Conservation (phyloP, 2,329 filamentous ascomycete genomes). For the Chaetomiaceae sp. region DNA sequence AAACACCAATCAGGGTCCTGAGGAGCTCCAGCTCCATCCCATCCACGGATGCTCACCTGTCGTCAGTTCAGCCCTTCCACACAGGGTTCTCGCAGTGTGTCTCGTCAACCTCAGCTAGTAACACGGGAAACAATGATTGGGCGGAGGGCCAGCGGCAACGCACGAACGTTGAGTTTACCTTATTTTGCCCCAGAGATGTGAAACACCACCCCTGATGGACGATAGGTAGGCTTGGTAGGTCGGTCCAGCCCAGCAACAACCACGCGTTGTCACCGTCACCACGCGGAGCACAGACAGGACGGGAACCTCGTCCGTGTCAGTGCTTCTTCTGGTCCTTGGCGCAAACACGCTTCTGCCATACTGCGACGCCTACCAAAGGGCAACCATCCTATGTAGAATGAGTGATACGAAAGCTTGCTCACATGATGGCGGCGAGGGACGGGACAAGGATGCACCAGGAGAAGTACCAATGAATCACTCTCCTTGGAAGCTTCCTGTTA, state of each 20-base stretch:
- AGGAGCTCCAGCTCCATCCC: slow-evolving; percentile 16
- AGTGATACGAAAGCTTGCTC: too few species aligned
- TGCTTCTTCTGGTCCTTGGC: too few species aligned
- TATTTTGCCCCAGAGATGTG: neutral
- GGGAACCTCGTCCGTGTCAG: too few species aligned
- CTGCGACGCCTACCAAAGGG: too few species aligned
- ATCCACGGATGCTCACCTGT: neutral
- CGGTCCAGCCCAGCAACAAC: neutral
- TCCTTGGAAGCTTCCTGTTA: too few species aligned
- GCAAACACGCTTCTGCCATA: too few species aligned
- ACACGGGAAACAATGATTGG: neutral
- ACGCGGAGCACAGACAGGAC: too few species aligned
- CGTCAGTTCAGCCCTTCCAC: neutral
- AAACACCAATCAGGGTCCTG: slow-evolving; percentile 25
- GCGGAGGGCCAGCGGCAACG: neutral
- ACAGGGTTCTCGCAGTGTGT: neutral
- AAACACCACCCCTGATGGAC: neutral
- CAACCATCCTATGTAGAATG: neutral
- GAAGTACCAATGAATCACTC: too few species aligned
- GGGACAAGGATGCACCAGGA: neutral
- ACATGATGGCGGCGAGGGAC: neutral
- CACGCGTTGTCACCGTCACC: neutral
- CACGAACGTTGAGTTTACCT: neutral
- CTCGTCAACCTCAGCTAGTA: neutral
- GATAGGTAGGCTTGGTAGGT: too few species aligned